Conservation (phyloP, 2,329 filamentous ascomycete genomes). For the Uncinocarpus reesii region DNA sequence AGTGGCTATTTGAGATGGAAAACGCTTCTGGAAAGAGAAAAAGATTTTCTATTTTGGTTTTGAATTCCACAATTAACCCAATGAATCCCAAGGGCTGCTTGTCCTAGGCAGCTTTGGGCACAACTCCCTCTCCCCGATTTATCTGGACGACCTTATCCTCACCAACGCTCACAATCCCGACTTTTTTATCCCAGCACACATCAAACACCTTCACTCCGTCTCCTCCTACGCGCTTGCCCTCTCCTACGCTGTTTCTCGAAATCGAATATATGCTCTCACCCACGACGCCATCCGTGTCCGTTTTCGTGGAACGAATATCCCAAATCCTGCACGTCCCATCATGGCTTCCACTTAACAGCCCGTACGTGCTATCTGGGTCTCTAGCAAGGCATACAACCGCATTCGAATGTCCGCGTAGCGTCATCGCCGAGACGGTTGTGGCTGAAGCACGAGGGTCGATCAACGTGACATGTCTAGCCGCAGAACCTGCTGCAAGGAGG, state of each 20-base stretch:
- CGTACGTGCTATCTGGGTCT: conserved; percentile 60
- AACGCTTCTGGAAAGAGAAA: background rate
- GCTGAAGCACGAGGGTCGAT: conserved; percentile 78
- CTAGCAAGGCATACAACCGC: conserved; percentile 50
- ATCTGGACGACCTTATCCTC: conserved; percentile 95
- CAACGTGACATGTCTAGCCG: conserved; percentile 79
- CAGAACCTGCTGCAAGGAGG: conserved; percentile 64
- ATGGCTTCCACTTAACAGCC: conserved; percentile 79
- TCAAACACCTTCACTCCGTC: conserved; percentile 85
- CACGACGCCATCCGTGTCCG: conserved; percentile 47
- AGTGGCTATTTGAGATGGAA: too few relatives aligned
- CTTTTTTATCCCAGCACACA: conserved; percentile 71
- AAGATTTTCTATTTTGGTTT: conserved; percentile 19
- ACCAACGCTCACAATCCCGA: conserved; percentile 82
- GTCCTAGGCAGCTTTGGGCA: conserved; percentile 27
- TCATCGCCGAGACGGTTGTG: conserved; percentile 70
- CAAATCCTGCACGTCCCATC: conserved; percentile 89
- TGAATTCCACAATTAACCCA: background rate
- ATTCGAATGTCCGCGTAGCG: conserved; percentile 81
- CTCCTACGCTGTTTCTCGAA: conserved; percentile 59
- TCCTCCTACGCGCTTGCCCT: conserved; percentile 56
- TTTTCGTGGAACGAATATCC: conserved; percentile 67
- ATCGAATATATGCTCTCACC: conserved; percentile 70
- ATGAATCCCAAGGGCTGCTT: background rate
- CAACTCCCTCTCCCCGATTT: conserved; percentile 54